Percentiles rank a stretch among this genome's conserved stretches.
Evolutionary conservation across 2,329 filamentous ascomycete genomes (phyloP).

Genomic region (Fusarium praegraminearum): DNA sequence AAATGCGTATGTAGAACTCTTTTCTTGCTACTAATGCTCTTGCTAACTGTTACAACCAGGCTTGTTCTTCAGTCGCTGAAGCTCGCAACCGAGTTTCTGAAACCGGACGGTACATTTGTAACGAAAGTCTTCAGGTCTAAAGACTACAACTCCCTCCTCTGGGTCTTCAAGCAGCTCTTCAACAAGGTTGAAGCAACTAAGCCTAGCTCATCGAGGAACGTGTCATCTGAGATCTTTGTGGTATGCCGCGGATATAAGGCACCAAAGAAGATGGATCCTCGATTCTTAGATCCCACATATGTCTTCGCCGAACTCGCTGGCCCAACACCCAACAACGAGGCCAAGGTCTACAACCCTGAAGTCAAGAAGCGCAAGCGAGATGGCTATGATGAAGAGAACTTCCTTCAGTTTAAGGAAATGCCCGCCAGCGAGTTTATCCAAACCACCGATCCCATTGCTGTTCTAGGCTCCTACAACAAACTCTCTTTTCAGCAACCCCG

Average conservation of each 20-base stretch:
- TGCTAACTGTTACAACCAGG: conserved; percentile 63
- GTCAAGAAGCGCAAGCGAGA: conserved; percentile 97
- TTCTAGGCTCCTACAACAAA: conserved; percentile 87
- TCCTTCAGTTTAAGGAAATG: conserved; percentile 89
- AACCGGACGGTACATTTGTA: conserved; percentile 90
- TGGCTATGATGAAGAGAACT: conserved; percentile 97
- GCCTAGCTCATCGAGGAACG: conserved; percentile 81
- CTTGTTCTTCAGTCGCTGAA: conserved; percentile 73
- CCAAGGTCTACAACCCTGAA: conserved; percentile 97
- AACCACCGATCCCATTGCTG: conserved; percentile 90
- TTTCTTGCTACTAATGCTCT: background rate
- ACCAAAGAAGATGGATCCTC: conserved; percentile 91
- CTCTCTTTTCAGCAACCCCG: conserved; percentile 84
- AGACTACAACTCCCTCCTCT: conserved; percentile 94
- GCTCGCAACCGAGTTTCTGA: conserved; percentile 91
- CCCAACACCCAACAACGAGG: conserved; percentile 92
- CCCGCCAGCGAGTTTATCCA: conserved; percentile 94
- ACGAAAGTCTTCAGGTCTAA: conserved; percentile 98
- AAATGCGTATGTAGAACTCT: conserved; percentile 67
- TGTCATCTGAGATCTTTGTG: conserved; percentile 97
- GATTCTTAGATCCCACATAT: conserved; percentile 87
- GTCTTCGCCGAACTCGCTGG: conserved; percentile 94
- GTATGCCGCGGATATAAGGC: conserved; percentile 96
- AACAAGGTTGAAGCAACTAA: conserved; percentile 96
- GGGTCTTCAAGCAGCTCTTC: conserved; percentile 98